Conservation (phyloP, 176 grass and related monocot genomes). For the Cenchrus purpureus region DNA sequence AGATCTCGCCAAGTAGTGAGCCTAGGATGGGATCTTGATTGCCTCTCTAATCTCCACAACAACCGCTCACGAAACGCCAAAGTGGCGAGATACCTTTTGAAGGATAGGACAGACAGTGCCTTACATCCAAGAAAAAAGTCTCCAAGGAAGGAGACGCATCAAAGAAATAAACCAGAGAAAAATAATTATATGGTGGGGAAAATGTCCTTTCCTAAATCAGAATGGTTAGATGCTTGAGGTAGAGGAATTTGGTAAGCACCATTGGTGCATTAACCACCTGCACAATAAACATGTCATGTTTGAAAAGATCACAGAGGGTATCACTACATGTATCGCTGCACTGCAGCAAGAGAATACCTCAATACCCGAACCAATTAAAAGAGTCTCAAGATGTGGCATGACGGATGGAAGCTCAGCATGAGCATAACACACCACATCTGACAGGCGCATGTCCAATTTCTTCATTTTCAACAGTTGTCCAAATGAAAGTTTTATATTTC, state of each 20-base stretch:
- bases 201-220: fast-evolving
- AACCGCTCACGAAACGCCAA: background rate
- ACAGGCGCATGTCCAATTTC: background rate
- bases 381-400: slow-evolving; percentile 35
- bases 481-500: background rate
- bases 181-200: background rate
- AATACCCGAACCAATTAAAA: fast-evolving
- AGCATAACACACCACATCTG: background rate
- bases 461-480: background rate
- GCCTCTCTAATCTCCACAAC: too few relatives aligned
- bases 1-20: too few relatives aligned
- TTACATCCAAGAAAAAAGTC: slow-evolving; percentile 6
- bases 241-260: background rate
- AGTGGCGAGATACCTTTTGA: background rate
- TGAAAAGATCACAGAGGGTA: background rate
- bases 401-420: slow-evolving; percentile 4
- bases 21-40: too few relatives aligned
- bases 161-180: slow-evolving; percentile 21
- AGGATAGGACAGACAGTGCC: background rate
- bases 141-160: slow-evolving; percentile 18
- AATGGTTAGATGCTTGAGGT: slow-evolving; percentile 21
- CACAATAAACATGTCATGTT: background rate
- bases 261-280: slow-evolving; percentile 2
- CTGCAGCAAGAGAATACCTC: slow-evolving; percentile 19
- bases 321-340: background rate